Evolutionary conservation across 1,284 basidiomycete species (phyloP).

Genomic region (Fomitopsis pinicola): DNA sequence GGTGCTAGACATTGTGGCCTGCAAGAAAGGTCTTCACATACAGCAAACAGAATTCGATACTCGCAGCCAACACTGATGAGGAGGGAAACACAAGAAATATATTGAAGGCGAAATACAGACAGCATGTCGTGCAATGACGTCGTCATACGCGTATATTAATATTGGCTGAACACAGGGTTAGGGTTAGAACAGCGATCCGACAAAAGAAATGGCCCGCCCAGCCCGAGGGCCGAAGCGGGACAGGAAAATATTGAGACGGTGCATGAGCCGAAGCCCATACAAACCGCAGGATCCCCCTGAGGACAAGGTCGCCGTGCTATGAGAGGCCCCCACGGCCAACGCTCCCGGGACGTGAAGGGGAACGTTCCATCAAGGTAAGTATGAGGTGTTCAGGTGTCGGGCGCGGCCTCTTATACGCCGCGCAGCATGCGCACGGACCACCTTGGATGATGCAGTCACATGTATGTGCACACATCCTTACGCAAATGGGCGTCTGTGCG

Average conservation of each 20-base stretch:
- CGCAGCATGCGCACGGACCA: slow-evolving; percentile 27
- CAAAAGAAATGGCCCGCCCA: slow-evolving; percentile 31
- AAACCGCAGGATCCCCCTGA: slow-evolving; percentile 41
- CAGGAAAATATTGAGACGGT: slow-evolving; percentile 71
- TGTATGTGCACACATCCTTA: slow-evolving; percentile 4
- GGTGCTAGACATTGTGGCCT: not conserved
- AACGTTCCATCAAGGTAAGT: slow-evolving; percentile 37
- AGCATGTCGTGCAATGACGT: not conserved
- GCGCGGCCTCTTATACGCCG: slow-evolving; percentile 17
- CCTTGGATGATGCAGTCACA: slow-evolving; percentile 9
- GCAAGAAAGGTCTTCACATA: not conserved
- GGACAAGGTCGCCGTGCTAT: slow-evolving; percentile 74
- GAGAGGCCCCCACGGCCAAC: slow-evolving; percentile 43
- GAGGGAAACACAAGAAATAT: not conserved
- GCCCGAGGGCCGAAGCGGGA: slow-evolving; percentile 48
- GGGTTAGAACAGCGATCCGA: slow-evolving; percentile 22
- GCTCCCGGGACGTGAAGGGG: slow-evolving; percentile 36
- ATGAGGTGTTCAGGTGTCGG: slow-evolving; percentile 23
- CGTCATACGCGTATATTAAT: not conserved
- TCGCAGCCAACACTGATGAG: too few species aligned
- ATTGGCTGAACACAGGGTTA: slow-evolving; percentile 20
- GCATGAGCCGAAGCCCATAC: slow-evolving; percentile 65
- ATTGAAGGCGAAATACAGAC: not conserved
- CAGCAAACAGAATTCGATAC: not conserved
- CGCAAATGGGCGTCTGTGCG: not conserved